Conservation (phyloP, 164 flowering plant genomes). For the Dillenia suffruticosa region DNA sequence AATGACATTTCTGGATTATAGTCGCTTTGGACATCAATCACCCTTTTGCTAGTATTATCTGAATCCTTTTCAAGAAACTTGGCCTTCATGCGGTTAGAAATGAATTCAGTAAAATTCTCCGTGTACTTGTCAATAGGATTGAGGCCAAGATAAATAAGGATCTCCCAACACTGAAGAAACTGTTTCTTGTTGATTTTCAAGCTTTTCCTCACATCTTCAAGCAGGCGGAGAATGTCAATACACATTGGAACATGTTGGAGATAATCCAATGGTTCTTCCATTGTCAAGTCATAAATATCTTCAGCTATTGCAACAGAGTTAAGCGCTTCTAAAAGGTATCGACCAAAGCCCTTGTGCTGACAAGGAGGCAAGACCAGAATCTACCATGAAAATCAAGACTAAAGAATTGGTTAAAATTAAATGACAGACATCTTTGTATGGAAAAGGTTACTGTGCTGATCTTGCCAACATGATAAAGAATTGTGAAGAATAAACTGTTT, state of each 20-base stretch:
- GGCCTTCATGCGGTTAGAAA: conserved; percentile 50
- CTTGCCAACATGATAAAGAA: too few species aligned
- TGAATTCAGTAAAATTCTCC: conserved; percentile 50
- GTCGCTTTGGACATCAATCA: conserved; percentile 64
- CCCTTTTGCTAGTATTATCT: conserved; percentile 49
- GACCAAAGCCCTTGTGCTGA: conserved; percentile 83
- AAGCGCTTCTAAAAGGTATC: conserved; percentile 58
- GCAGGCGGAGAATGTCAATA: conserved; percentile 65
- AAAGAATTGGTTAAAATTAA: too few species aligned
- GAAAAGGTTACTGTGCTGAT: too few species aligned
- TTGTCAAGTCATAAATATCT: conserved; percentile 68
- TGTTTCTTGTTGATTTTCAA: conserved; percentile 89
- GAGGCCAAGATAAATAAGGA: conserved; percentile 71
- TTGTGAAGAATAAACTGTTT: too few species aligned
- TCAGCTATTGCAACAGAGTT: conserved; percentile 61
- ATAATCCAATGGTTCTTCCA: conserved; percentile 86
- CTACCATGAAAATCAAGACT: conserved; percentile 33
- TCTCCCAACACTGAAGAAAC: conserved; percentile 87
- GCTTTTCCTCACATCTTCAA: conserved; percentile 48
- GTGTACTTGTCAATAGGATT: conserved; percentile 46
- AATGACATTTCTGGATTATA: conserved; percentile 67
- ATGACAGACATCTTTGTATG: too few species aligned
- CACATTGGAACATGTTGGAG: conserved; percentile 75
- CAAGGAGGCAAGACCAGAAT: conserved; percentile 81
- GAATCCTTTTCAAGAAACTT: conserved; percentile 74